A percentile compares a stretch with the other conserved stretches of the same genome.
phyloP scores from a whole-genome alignment of 179 eudicot species.

The Nepenthes alata region DNA sequence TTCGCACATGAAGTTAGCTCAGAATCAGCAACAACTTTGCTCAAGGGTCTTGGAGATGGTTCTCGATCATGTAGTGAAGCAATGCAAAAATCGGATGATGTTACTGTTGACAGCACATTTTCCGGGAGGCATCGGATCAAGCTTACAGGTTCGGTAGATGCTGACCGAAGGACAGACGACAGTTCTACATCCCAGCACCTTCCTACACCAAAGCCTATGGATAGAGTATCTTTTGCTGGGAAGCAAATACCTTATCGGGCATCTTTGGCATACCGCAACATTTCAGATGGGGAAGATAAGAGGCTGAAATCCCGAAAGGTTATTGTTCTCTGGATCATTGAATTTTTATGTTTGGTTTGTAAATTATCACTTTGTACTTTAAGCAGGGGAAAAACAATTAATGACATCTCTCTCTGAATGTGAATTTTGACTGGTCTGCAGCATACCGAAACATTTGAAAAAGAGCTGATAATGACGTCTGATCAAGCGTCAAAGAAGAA shows the following conservation, averaged over 20 bases:
- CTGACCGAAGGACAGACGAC: constrained; percentile 70
- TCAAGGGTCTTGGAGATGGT: constrained; percentile 53
- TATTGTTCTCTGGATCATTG: background rate
- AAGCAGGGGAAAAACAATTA: background rate
- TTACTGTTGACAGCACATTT: constrained; percentile 74
- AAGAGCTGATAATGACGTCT: constrained; percentile 83
- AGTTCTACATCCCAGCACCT: constrained; percentile 63
- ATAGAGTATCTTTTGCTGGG: constrained; percentile 57
- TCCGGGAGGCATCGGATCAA: constrained; percentile 56
- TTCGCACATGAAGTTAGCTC: constrained; percentile 68
- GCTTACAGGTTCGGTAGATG: constrained; percentile 47
- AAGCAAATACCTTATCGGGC: constrained; percentile 76
- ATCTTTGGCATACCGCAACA: constrained; percentile 28
- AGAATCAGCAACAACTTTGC: constrained; percentile 90
- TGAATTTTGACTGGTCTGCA: constrained; percentile 13
- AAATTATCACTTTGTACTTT: too few species aligned
- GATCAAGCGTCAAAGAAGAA: constrained; percentile 80
- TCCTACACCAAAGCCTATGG: constrained; percentile 45
- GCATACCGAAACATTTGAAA: constrained; percentile 60
- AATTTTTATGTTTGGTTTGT: background rate
- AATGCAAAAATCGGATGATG: constrained; percentile 75
- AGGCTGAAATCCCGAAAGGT: constrained; percentile 42
- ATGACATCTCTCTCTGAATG: background rate
- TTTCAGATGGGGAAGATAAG: constrained; percentile 43
- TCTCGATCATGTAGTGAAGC: constrained; percentile 73